These are phyloP conservation scores for Salmacisia buchloeana DNA, from an alignment of 1,284 basidiomycete genomes.

Conservation along the genomic window DNA sequence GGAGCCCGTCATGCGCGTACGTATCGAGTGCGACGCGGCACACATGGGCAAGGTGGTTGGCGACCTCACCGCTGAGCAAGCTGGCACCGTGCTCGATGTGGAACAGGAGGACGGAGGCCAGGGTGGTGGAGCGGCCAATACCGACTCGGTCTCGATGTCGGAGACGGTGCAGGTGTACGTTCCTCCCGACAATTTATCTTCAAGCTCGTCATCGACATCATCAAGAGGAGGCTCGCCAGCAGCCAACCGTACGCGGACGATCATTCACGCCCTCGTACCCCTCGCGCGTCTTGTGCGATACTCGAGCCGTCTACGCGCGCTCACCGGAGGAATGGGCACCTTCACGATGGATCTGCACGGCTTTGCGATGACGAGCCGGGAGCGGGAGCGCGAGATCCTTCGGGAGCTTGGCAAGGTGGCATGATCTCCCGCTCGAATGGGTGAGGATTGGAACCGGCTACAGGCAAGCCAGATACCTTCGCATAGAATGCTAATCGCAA, in stretches of 20 bases:
- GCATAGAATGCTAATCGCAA: no score
- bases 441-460: no score
- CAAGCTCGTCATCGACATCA: conserved; percentile 52
- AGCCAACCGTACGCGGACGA: conserved; percentile 52
- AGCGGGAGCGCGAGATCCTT: conserved; percentile 36
- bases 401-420: conserved; percentile 24
- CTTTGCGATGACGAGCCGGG: conserved; percentile 57
- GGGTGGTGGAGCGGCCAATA: conserved; percentile 55
- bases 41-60: conserved; percentile 40
- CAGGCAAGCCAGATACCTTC: no score
- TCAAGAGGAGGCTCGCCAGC: conserved; percentile 24
- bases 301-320: conserved; percentile 67
- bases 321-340: conserved; percentile 72
- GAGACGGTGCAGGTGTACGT: conserved; percentile 2
- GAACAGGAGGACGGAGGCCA: conserved; percentile 55
- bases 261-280: conserved; percentile 60
- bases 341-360: conserved; percentile 74
- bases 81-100: conserved; percentile 36
- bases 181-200: conserved; percentile 57
- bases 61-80: conserved; percentile 42
- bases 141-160: background rate
- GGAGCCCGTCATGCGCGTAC: conserved; percentile 47
- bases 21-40: conserved; percentile 25
- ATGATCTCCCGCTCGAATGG: no score
- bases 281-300: conserved; percentile 75